Evolutionary conservation across 176 grass and related monocot species (phyloP).

Genomic region (bread wheat (Triticum aestivum)): IWGSC_CS_RefSeq_v2.1 NC_057806.1:438534393-438534892

Average conservation of each 20-base stretch:
- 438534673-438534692: conserved; percentile 21
- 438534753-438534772: conserved; percentile 9
- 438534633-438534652: neutral
- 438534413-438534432: neutral
- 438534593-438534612: neutral
- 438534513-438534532: neutral
- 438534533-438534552: conserved; percentile 2
- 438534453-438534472: neutral
- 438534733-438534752: conserved; percentile 4
- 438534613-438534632: neutral
- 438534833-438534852: conserved; percentile 33
- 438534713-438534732: neutral
- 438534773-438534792: conserved; percentile 26
- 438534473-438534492: neutral
- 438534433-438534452: neutral
- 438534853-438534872: conserved; percentile 14
- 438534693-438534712: conserved; percentile 15
- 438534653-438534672: neutral
- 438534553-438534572: conserved; percentile 22
- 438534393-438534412: neutral
- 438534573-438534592: neutral
- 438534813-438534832: conserved; percentile 19
- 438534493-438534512: neutral
- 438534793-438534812: conserved; percentile 38
- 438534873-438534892: conserved; percentile 28